phyloP scores from a whole-genome alignment of 108 stramenopile species.

The Nitzschia sp. region DNA sequence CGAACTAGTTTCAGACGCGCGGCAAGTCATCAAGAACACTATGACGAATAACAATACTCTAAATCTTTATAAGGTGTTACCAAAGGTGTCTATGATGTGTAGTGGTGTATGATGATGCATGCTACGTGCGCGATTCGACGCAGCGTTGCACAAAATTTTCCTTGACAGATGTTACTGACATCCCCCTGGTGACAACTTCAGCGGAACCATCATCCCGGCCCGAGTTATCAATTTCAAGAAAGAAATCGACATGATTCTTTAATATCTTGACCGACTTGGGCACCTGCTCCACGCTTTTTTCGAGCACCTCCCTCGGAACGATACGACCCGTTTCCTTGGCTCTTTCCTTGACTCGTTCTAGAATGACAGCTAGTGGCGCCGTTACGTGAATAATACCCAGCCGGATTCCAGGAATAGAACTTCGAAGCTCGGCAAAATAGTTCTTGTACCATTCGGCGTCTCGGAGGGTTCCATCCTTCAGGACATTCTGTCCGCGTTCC shows the following conservation, averaged over 20 bases:
- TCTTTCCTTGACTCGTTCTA: slow-evolving; percentile 54
- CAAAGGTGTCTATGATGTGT: no score
- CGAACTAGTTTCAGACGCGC: not conserved
- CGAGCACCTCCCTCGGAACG: slow-evolving; percentile 52
- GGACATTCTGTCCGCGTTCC: slow-evolving; percentile 61
- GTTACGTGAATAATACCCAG: slow-evolving; percentile 77
- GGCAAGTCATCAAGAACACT: no score
- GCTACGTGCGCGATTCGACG: no score
- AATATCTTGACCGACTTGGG: slow-evolving; percentile 55
- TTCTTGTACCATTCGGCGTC: slow-evolving; percentile 76
- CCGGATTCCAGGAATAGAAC: slow-evolving; percentile 34
- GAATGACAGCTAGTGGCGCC: slow-evolving; percentile 58
- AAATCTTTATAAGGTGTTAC: no score
- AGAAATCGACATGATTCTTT: slow-evolving; percentile 45
- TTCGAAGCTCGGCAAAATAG: slow-evolving; percentile 63
- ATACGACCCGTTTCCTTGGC: slow-evolving; percentile 58
- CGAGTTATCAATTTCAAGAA: slow-evolving; percentile 26
- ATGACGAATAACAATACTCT: no score
- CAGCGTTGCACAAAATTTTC: not conserved
- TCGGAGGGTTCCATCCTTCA: slow-evolving; percentile 83
- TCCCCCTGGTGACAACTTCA: not conserved
- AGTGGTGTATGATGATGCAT: no score
- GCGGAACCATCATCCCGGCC: not conserved
- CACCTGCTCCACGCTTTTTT: slow-evolving; percentile 49
- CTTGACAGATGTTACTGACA: not conserved